A percentile compares a stretch with the other conserved stretches of the same genome.
phyloP scores from a whole-genome alignment of 129 eudicot genomes.

The Centrapalus pauciflorus region DNA sequence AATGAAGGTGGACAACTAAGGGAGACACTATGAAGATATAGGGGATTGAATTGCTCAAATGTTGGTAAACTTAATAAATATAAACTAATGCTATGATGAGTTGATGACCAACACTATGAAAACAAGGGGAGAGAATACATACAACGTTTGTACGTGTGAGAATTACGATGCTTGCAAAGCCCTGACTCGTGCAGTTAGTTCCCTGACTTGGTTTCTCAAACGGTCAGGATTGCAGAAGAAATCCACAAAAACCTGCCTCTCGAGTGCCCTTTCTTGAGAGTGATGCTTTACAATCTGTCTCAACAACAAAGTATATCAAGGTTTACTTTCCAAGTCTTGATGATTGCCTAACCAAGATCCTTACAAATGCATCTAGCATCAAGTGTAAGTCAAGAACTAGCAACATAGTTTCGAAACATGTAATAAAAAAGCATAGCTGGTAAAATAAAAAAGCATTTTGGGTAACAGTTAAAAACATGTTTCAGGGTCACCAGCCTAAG shows the following conservation, averaged over 20 bases:
- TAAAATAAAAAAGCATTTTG: too few relatives aligned
- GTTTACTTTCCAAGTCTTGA: not conserved
- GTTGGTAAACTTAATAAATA: not conserved
- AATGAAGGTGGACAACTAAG: not conserved
- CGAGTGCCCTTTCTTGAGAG: conserved; percentile 83
- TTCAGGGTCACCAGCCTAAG: too few relatives aligned
- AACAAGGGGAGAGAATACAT: not conserved
- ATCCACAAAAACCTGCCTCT: conserved; percentile 89
- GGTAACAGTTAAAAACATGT: too few relatives aligned
- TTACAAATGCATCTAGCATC: not conserved
- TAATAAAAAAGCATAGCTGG: too few relatives aligned
- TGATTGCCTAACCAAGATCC: not conserved
- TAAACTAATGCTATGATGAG: too few relatives aligned
- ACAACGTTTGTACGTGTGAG: not conserved
- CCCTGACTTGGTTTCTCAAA: conserved; percentile 78
- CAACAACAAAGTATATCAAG: not conserved
- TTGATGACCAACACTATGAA: not conserved
- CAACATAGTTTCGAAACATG: not conserved
- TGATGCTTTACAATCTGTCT: conserved; percentile 87
- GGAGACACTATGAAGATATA: not conserved
- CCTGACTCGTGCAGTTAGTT: conserved; percentile 74
- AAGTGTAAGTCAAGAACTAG: not conserved
- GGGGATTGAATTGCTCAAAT: not conserved
- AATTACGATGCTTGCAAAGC: conserved; percentile 74
- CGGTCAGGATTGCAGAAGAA: conserved; percentile 93